phyloP scores from a whole-genome alignment of 2,329 filamentous ascomycete genomes.

The Diaporthe australafricana region DNA sequence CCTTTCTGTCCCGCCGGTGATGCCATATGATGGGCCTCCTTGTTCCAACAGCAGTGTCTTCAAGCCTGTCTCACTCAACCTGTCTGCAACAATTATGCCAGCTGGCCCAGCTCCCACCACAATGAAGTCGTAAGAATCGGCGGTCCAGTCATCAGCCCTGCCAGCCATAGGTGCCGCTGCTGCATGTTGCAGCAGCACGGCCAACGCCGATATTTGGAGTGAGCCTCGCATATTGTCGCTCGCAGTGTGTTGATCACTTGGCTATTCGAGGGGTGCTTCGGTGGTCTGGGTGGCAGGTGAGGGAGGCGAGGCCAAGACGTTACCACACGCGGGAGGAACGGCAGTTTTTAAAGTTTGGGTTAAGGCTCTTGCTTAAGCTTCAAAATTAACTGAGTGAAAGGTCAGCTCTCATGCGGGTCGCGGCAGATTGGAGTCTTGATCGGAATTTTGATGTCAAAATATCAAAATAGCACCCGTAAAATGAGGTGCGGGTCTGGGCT shows the following conservation, averaged over 20 bases:
- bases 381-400: background rate
- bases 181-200: constrained; percentile 7
- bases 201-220: constrained; percentile 8
- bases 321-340: background rate
- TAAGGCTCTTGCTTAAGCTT: constrained; percentile 4
- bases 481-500: constrained; percentile 22
- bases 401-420: background rate
- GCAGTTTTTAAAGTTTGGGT: background rate
- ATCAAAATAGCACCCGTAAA: constrained; percentile 19
- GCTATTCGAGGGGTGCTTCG: background rate
- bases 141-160: constrained; percentile 27
- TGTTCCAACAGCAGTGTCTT: constrained; percentile 69
- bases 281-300: background rate
- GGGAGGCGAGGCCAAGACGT: background rate
- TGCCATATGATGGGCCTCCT: constrained; percentile 66
- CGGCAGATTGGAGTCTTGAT: background rate
- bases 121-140: constrained; percentile 67
- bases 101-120: constrained; percentile 70
- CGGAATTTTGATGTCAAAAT: constrained; percentile 1
- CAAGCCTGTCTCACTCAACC: constrained; percentile 69
- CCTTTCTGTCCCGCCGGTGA: constrained; percentile 68
- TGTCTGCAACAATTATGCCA: constrained; percentile 69
- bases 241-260: background rate
- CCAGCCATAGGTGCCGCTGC: constrained; percentile 11
- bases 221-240: constrained; percentile 8